Percentiles rank a stretch among this genome's conserved stretches.
These are phyloP conservation scores for Floccularia luteovirens DNA, from an alignment of 768 basidiomycete species.

Conservation along the genomic window DNA sequence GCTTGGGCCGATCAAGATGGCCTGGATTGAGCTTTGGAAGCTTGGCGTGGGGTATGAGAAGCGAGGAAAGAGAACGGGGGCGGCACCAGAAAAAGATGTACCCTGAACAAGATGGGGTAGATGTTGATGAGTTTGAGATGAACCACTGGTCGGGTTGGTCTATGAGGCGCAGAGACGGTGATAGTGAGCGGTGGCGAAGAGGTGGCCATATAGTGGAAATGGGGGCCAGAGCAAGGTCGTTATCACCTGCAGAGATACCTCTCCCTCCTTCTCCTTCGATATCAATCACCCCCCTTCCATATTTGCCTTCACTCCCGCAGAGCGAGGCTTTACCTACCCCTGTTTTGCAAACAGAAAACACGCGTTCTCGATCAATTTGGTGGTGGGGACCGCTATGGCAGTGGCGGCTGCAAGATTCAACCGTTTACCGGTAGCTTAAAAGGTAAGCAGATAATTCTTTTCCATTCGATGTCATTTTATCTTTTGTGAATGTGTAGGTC, in stretches of 20 bases:
- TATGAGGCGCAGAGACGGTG: neutral
- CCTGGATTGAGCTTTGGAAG: conserved; percentile 67
- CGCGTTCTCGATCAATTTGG: conserved; percentile 43
- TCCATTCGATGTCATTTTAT: no score
- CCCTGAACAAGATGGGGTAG: neutral
- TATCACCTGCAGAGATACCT: conserved; percentile 1
- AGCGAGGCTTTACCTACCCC: neutral
- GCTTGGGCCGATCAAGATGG: conserved; percentile 20
- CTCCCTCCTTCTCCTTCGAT: neutral
- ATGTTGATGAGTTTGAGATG: no score
- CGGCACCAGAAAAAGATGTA: neutral
- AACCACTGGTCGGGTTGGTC: no score
- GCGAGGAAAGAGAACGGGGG: neutral
- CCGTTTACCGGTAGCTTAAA: no score
- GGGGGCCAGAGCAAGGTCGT: neutral
- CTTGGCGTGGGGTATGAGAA: conserved; percentile 27
- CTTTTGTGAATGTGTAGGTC: no score
- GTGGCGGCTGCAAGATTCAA: conserved; percentile 76
- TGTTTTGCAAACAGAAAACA: conserved; percentile 8
- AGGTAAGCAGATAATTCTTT: no score
- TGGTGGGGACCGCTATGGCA: conserved; percentile 75
- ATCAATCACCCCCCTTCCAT: neutral
- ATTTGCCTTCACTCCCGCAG: neutral
- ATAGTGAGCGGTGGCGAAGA: neutral
- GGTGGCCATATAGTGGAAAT: no score